Base-by-base conservation (phyloP, 2,329 filamentous ascomycete species). In the Trichothecium roseum region DNA sequence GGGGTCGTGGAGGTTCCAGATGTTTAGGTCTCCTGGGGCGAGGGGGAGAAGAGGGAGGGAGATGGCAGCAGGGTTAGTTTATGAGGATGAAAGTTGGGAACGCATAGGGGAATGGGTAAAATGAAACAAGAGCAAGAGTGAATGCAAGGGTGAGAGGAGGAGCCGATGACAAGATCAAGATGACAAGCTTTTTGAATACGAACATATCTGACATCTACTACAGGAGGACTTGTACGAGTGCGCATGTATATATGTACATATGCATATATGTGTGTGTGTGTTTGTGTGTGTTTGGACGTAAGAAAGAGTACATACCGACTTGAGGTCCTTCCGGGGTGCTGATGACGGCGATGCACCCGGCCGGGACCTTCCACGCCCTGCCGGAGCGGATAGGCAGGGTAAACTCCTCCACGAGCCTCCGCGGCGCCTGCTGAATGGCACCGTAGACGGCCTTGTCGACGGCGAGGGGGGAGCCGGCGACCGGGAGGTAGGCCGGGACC, bases 241-340 rank as follows among this genome's bases (percentile, higher is more conserved):
- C 6, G 20, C 17, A n/a, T 22, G 13, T 30, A 15, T 17, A 15
- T 14, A 8, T 14, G 28, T 30, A n/a, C 6, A 10, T 18, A n/a
- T 22, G 13, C 18, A 15, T 17, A 15, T 14, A 8, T 14, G 28
- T 30, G n/a, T n/a, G n/a, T n/a, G n/a, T n/a, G n/a, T n/a, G n/a
- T n/a, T n/a, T n/a, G 20, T 12, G 12, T 12, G n/a, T 18, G 8
- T 5, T 13, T 20, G n/a, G 30, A 15, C 13, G 30, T 16, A 24
- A 14, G 28, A 29, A n/a, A 7, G 18, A 14, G 40, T 13, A 53
- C 58, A 18, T 54, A 66, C 64, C 70, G 33, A 93, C 84, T 59
- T 93, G 85, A 0, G 85, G 76, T 0, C 85, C 85, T 37, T 79
- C 64, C 0, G 83, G 83, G 0, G 84, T 89, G 38, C 76, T 81